These are phyloP conservation scores for Debaryomyces sp. DNA, from an alignment of 1,139 yeast genomes.

Conservation along the genomic window DNA sequence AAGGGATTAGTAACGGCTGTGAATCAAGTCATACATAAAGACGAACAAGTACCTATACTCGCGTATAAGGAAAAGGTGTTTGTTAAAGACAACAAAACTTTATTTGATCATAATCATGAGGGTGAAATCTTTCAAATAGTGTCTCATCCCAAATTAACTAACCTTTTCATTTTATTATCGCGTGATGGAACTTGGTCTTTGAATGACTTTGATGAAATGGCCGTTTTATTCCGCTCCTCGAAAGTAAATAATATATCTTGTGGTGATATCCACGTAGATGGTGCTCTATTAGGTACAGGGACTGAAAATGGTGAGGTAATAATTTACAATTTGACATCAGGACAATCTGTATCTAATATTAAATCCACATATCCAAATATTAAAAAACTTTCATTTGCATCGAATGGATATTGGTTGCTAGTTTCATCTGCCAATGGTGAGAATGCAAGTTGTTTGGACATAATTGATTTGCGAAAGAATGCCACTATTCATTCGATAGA, in stretches of 20 bases:
- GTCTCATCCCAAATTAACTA: constrained; percentile 38
- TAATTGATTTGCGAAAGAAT: constrained; percentile 62
- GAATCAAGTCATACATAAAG: constrained; percentile 16
- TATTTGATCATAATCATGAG: constrained; percentile 7
- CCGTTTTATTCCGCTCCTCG: constrained; percentile 13
- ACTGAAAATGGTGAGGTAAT: constrained; percentile 37
- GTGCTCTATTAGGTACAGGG: constrained; percentile 59
- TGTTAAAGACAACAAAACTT: constrained; percentile 15
- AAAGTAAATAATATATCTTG: constrained; percentile 21
- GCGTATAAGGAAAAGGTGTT: constrained; percentile 22
- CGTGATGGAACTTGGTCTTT: constrained; percentile 31
- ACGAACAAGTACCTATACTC: constrained; percentile 18
- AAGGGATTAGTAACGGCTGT: constrained; percentile 21
- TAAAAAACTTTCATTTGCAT: constrained; percentile 52
- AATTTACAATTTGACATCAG: constrained; percentile 47
- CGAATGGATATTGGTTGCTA: constrained; percentile 71
- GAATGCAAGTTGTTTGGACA: constrained; percentile 32
- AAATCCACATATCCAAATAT: constrained; percentile 28
- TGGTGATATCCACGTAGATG: constrained; percentile 65
- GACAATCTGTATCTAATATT: constrained; percentile 43
- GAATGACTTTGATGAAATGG: constrained; percentile 19
- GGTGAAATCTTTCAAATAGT: constrained; percentile 23
- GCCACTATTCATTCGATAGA: constrained; percentile 30
- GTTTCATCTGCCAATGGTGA: constrained; percentile 19
- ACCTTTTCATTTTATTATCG: constrained; percentile 31